Base-by-base conservation (phyloP, 2,329 filamentous ascomycete genomes). In the Zalaria obscura region DNA sequence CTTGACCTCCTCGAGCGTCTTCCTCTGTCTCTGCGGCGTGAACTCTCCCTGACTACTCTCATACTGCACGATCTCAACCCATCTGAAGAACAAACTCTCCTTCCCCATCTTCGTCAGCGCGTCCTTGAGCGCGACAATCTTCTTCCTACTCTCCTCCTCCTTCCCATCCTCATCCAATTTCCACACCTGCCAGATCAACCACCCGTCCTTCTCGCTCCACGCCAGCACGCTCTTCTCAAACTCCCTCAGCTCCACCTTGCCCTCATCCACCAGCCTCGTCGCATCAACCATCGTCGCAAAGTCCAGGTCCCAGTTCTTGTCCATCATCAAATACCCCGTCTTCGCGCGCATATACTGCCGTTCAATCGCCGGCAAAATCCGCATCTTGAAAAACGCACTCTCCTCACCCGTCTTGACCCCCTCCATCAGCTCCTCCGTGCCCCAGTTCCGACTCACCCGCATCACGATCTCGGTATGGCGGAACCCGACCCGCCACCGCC, bases 31-130 rank as follows among this genome's bases (percentile, higher is more conserved):
- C 55, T 87, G 81, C 0, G 70, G 65, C 1, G 80, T 83, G 55
- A 93, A 93, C 0, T 83, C 84, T 11, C 80, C 84, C 50, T 75
- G 73, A 31, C 78, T 80, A 35, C 83, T 80, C 63, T 94, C 87
- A 54, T 78, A 93, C 63, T 95, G 87, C 39, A 95, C 78, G 55
- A 93, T 73, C 65, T 95, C 88, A 38, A 94, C 83, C 86, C 87
- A 94, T 42, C 81, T 76, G 65, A 83, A 94, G 65, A 95, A 95
- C 40, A 95, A 60, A 48, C 82, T 78, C 59, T 94, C 88, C 62
- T 94, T 93, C 35, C 82, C 86, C 60, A 91, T 69, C 3, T 71
- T 71, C 1, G 74, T 71, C 50, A 95, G 69, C 18, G 78, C 77
- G 35, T 91, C 81, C 52, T 84, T 79, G 58, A 95, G 93, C 3